A percentile compares a stretch with the other conserved stretches of the same genome.
These are phyloP conservation scores for Acer yangbiense DNA, from an alignment of 345 rosid species.

Conservation along the genomic window DNA sequence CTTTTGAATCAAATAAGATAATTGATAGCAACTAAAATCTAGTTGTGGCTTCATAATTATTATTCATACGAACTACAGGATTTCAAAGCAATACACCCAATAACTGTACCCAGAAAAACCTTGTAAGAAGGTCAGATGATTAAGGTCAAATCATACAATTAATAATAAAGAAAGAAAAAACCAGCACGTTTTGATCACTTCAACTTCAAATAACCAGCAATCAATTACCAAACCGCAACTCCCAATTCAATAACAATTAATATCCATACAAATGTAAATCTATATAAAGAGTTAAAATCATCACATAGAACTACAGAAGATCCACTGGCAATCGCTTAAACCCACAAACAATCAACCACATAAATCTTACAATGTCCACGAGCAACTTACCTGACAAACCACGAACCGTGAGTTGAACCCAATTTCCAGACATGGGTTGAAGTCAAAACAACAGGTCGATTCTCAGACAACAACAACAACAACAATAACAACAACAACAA, in stretches of 20 bases:
- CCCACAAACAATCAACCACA: slow-evolving; percentile 9
- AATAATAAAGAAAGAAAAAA: neutral
- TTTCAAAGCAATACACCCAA: neutral
- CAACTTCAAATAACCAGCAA: neutral
- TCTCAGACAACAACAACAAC: neutral
- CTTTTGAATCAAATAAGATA: neutral
- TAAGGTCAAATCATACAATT: neutral
- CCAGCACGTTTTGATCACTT: neutral
- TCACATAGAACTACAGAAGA: slow-evolving; percentile 16
- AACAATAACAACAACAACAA: too few relatives aligned
- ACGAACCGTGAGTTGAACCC: slow-evolving; percentile 35
- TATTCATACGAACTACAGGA: neutral
- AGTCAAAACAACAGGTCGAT: slow-evolving; percentile 14
- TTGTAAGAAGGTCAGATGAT: neutral
- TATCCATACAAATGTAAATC: neutral
- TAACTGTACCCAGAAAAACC: neutral
- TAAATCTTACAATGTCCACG: neutral
- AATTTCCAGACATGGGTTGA: slow-evolving; percentile 51
- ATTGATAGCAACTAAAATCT: neutral
- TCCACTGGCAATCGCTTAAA: slow-evolving; percentile 15
- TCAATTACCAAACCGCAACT: neutral
- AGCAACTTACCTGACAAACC: slow-evolving; percentile 49
- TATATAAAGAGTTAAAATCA: slow-evolving; percentile 7
- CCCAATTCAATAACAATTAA: neutral
- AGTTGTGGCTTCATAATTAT: neutral